Evolutionary conservation across 2,329 filamentous ascomycete species (phyloP).

Genomic region (Hirsutella rhossiliensis): DNA sequence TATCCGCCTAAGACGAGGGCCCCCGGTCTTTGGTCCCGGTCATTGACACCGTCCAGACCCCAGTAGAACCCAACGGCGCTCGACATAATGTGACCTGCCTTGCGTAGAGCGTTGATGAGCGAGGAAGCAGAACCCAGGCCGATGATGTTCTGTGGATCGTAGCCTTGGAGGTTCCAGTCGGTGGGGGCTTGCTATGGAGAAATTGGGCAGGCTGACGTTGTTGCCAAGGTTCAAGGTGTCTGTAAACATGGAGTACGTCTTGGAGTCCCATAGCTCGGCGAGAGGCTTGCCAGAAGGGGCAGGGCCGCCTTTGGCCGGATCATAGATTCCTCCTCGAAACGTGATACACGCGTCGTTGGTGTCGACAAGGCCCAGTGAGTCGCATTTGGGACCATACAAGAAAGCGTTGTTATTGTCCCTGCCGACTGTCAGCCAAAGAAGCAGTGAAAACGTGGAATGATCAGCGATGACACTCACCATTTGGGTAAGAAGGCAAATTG

Average conservation of each 20-base stretch:
- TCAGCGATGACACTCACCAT: background rate
- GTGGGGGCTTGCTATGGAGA: constrained; percentile 1
- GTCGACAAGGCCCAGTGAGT: background rate
- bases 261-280: constrained; percentile 1
- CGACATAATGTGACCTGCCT: background rate
- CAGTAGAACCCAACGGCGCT: constrained; percentile 5
- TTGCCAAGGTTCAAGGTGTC: constrained; percentile 2
- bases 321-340: constrained; percentile 5
- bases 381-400: constrained; percentile 5
- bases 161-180: constrained; percentile 1
- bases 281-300: background rate
- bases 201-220: constrained; percentile 2
- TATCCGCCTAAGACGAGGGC: constrained; percentile 7
- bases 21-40: constrained; percentile 1
- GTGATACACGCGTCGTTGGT: constrained; percentile 3
- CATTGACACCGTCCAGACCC: constrained; percentile 4
- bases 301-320: background rate
- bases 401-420: constrained; percentile 1
- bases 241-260: constrained; percentile 6
- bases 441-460: background rate
- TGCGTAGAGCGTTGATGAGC: background rate
- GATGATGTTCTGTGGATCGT: constrained; percentile 5
- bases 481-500: constrained; percentile 3
- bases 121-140: constrained; percentile 6
- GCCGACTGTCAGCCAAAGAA: background rate